These are phyloP conservation scores for Mucuna pruriens DNA, from an alignment of 306 rosid genomes.

Conservation along the genomic window DNA sequence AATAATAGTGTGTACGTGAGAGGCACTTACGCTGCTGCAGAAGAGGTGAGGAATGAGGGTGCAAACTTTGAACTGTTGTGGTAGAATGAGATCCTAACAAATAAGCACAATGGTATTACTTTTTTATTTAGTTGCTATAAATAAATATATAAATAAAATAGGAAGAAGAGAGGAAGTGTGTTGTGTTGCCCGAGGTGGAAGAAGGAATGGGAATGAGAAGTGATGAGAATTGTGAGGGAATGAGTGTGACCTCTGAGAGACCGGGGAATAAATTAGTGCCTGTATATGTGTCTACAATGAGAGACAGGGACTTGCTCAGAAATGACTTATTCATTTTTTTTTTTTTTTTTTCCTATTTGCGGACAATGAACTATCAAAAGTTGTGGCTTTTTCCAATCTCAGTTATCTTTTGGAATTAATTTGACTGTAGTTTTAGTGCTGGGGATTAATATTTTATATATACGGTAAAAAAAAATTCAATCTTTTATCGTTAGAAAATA, in stretches of 20 bases:
- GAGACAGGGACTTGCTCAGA: constrained; percentile 28
- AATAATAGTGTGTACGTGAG: not conserved
- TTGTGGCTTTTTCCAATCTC: not conserved
- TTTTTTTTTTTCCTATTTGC: not conserved
- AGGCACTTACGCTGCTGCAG: not conserved
- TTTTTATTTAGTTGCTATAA: not conserved
- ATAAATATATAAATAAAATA: not conserved
- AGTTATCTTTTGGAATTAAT: not conserved
- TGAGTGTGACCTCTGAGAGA: constrained; percentile 34
- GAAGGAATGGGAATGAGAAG: not conserved
- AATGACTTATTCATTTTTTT: not conserved
- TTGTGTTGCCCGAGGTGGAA: constrained; percentile 9
- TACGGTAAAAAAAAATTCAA: not conserved
- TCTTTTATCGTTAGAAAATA: too few relatives aligned
- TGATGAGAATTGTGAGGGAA: not conserved
- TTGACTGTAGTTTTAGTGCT: constrained; percentile 12
- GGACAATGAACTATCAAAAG: constrained; percentile 8
- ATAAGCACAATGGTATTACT: not conserved
- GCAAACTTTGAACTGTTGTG: constrained; percentile 39
- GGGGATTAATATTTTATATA: not conserved
- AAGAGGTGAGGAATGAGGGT: not conserved
- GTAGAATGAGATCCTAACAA: constrained; percentile 31
- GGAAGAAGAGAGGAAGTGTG: not conserved
- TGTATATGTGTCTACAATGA: constrained; percentile 37
- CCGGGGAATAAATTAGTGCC: constrained; percentile 37